Conservation (phyloP, 2,329 filamentous ascomycete genomes). For the Paracamarosporium sp. region DNA sequence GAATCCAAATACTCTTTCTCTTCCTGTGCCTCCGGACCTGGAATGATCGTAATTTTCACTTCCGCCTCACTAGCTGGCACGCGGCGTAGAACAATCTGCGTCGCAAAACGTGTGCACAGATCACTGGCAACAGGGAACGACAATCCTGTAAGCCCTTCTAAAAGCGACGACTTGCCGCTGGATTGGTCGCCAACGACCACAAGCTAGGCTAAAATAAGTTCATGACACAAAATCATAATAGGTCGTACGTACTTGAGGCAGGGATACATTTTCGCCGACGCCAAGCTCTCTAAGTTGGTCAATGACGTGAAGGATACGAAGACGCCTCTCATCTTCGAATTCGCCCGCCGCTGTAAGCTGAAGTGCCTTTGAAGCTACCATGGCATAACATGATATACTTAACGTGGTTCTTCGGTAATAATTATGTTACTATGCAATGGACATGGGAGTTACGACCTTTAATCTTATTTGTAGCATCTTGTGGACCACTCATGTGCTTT, state of each 20-base stretch:
- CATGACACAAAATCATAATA: not conserved
- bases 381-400: too few relatives aligned
- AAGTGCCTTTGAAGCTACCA: not conserved
- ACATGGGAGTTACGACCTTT: too few relatives aligned
- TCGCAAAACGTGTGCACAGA: conserved; percentile 16
- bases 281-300: conserved; percentile 19
- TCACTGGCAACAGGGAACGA: conserved; percentile 15
- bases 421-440: too few relatives aligned
- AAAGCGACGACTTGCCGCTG: conserved; percentile 15
- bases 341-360: conserved; percentile 9
- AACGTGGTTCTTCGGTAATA: too few relatives aligned
- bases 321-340: conserved; percentile 17
- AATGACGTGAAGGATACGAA: conserved; percentile 18
- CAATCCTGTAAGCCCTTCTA: conserved; percentile 14
- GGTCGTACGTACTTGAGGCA: conserved; percentile 11
- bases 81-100: conserved; percentile 15
- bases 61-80: conserved; percentile 2
- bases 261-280: conserved; percentile 11
- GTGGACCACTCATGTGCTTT: too few relatives aligned
- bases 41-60: conserved; percentile 12
- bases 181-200: conserved; percentile 14
- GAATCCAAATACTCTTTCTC: conserved; percentile 4
- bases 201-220: conserved; percentile 4
- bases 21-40: conserved; percentile 8
- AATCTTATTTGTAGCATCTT: too few relatives aligned